Conservation (phyloP, 768 basidiomycete species). For the Lactifluus subvellereus region DNA sequence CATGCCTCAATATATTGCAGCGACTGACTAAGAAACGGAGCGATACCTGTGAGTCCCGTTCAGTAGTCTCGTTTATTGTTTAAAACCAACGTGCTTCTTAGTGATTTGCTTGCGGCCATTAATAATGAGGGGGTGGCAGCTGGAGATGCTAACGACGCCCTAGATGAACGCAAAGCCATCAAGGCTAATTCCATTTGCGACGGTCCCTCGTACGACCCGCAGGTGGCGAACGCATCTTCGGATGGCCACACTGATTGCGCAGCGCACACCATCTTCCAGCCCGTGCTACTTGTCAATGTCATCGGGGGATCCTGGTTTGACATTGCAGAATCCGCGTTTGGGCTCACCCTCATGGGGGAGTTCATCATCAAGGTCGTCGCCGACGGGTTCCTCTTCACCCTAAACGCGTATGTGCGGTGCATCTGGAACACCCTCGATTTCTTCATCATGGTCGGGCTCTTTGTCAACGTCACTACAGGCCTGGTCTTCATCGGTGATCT, state of each 20-base stretch:
- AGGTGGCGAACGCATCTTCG: no score
- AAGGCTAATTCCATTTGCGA: no score
- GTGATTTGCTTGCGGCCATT: no score
- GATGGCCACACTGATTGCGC: constrained; percentile 40
- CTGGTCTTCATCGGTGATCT: constrained; percentile 65
- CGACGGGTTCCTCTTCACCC: no score
- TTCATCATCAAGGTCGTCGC: no score
- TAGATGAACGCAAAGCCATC: constrained; percentile 25
- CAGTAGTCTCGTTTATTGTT: not conserved
- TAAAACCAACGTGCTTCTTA: not conserved
- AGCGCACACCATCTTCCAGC: constrained; percentile 54
- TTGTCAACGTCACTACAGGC: constrained; percentile 44
- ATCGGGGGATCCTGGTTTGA: no score
- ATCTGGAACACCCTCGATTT: constrained; percentile 93
- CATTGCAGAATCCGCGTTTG: no score
- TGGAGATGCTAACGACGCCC: constrained; percentile 55
- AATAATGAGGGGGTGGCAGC: constrained; percentile 27
- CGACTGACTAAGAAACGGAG: constrained; percentile 56
- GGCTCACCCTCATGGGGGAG: no score
- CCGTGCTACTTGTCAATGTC: no score
- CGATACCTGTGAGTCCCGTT: constrained; percentile 54
- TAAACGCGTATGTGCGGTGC: not conserved
- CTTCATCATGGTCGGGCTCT: constrained; percentile 69
- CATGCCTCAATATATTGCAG: no score
- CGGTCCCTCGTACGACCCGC: no score